Conservation (phyloP, 1,139 yeast genomes). For the Saccharomyces pastorianus region DNA sequence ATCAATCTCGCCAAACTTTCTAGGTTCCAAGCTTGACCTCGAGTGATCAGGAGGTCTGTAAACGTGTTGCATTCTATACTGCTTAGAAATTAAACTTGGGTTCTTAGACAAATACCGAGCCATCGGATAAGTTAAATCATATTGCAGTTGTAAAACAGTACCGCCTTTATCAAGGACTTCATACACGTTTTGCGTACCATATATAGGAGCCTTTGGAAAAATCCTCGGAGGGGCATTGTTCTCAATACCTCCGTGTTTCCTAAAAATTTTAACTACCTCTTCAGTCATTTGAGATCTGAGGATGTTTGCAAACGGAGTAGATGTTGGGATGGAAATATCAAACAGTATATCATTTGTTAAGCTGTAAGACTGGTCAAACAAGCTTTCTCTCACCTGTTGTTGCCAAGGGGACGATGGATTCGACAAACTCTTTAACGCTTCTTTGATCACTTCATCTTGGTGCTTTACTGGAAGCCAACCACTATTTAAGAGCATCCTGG, state of each 20-base stretch:
- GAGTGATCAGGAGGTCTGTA: slow-evolving; percentile 55
- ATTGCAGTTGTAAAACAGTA: slow-evolving; percentile 77
- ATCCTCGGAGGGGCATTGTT: slow-evolving; percentile 52
- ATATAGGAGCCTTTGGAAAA: slow-evolving; percentile 76
- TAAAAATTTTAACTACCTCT: slow-evolving; percentile 53
- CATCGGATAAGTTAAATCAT: slow-evolving; percentile 79
- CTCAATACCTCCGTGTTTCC: slow-evolving; percentile 80
- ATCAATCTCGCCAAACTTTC: slow-evolving; percentile 69
- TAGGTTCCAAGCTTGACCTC: slow-evolving; percentile 60
- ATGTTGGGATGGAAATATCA: slow-evolving; percentile 39
- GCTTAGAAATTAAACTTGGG: slow-evolving; percentile 42
- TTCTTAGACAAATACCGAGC: slow-evolving; percentile 73
- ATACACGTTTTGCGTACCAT: slow-evolving; percentile 55
- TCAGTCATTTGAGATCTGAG: slow-evolving; percentile 42
- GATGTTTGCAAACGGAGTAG: slow-evolving; percentile 33
- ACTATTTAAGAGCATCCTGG: slow-evolving; percentile 64
- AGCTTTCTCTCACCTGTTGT: slow-evolving; percentile 76
- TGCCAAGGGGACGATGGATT: slow-evolving; percentile 94
- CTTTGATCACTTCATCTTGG: slow-evolving; percentile 82
- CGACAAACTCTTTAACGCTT: slow-evolving; percentile 74
- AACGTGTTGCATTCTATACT: slow-evolving; percentile 71
- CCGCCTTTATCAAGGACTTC: slow-evolving; percentile 83
- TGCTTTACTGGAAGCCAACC: slow-evolving; percentile 83
- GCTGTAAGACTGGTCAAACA: slow-evolving; percentile 76
- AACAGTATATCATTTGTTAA: slow-evolving; percentile 75